These are phyloP conservation scores for Verbascum thapsus DNA, from an alignment of 257 asterid species.

Conservation along the genomic window DNA sequence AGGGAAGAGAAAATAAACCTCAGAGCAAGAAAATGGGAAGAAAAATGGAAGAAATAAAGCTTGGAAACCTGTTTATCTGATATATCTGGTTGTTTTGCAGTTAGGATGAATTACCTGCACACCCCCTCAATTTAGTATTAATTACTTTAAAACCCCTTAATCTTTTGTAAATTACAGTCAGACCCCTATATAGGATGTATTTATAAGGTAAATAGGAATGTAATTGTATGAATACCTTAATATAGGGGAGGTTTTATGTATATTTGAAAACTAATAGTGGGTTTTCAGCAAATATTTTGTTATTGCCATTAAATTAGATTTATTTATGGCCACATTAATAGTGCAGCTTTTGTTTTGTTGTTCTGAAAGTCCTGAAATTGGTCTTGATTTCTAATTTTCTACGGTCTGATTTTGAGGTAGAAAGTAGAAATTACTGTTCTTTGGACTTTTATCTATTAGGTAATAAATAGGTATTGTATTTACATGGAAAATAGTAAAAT, in stretches of 20 bases:
- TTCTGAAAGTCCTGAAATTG: conserved; percentile 3
- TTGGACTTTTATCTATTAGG: not conserved
- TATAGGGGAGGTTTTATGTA: too few relatives aligned
- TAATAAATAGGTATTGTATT: not conserved
- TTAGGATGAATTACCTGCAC: too few relatives aligned
- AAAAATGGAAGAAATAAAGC: conserved; percentile 18
- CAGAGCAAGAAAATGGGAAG: conserved; percentile 1
- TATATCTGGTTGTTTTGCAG: not conserved
- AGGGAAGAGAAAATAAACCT: conserved; percentile 28
- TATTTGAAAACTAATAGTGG: too few relatives aligned
- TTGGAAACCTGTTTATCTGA: conserved; percentile 3
- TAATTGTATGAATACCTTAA: too few relatives aligned
- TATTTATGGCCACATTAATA: not conserved
- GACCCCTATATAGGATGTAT: too few relatives aligned
- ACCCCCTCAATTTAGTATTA: too few relatives aligned
- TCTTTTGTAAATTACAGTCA: too few relatives aligned
- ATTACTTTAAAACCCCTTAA: too few relatives aligned
- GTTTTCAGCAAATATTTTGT: too few relatives aligned
- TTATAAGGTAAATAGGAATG: too few relatives aligned
- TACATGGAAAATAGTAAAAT: not conserved
- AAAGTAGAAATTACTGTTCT: not conserved
- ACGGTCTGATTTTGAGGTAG: conserved; percentile 1
- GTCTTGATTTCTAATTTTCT: not conserved
- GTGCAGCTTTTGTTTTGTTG: conserved; percentile 18
- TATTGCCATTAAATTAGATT: not conserved